Percentiles rank a stretch among this genome's conserved stretches.
These are phyloP conservation scores for Nakaseomyces sp. DNA, from an alignment of 1,139 yeast genomes.

Conservation along the genomic window DNA sequence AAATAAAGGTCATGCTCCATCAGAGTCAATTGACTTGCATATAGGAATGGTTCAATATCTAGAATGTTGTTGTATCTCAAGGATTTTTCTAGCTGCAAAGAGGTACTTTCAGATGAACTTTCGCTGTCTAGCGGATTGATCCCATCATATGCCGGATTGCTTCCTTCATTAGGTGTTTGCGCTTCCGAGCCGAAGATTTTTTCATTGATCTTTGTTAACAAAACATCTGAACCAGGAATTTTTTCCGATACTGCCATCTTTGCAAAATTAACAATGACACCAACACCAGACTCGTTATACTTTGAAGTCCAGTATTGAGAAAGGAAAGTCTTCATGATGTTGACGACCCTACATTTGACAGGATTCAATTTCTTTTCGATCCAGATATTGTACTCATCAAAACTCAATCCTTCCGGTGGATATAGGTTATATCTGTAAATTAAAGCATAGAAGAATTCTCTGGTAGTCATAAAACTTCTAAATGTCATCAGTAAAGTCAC, in stretches of 20 bases:
- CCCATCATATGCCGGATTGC: background rate
- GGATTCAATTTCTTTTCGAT: constrained; percentile 49
- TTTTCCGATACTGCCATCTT: constrained; percentile 40
- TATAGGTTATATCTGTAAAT: constrained; percentile 59
- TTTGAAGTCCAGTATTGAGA: constrained; percentile 73
- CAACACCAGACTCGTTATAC: constrained; percentile 45
- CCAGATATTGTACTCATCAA: constrained; percentile 80
- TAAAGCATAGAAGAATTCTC: constrained; percentile 53
- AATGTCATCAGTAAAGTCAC: constrained; percentile 67
- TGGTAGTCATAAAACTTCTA: constrained; percentile 64
- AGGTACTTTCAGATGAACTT: constrained; percentile 5
- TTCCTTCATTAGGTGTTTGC: constrained; percentile 1
- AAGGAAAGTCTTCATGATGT: constrained; percentile 61
- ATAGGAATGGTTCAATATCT: constrained; percentile 65
- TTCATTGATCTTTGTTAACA: constrained; percentile 26
- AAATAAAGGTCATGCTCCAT: constrained; percentile 62
- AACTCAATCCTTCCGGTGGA: constrained; percentile 84
- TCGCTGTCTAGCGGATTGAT: background rate
- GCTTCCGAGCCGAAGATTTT: constrained; percentile 13
- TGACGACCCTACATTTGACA: constrained; percentile 59
- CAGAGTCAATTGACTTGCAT: constrained; percentile 77
- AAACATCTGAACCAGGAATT: constrained; percentile 37
- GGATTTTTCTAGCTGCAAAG: constrained; percentile 5
- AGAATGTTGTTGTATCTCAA: constrained; percentile 31
- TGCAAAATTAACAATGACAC: constrained; percentile 53